phyloP scores from a whole-genome alignment of 78 protist genomes.

The Protostelium mycophagum region DNA sequence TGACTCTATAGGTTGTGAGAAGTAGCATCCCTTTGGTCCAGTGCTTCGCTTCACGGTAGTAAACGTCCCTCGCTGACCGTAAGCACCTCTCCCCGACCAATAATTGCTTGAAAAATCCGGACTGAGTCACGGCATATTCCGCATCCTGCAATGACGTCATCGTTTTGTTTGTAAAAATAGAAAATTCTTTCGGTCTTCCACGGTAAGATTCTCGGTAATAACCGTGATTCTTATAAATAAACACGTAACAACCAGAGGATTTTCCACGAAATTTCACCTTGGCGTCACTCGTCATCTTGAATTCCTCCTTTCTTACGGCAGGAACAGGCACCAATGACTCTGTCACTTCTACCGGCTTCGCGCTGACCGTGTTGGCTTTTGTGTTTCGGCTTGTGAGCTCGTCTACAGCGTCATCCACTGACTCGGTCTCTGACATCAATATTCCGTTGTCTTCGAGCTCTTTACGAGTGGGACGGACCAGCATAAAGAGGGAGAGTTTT shows the following conservation, averaged over 20 bases:
- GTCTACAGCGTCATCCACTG: background rate
- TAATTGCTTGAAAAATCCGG: background rate
- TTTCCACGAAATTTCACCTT: too few relatives aligned
- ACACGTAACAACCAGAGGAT: too few relatives aligned
- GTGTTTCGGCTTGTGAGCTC: background rate
- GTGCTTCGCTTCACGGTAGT: background rate
- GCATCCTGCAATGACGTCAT: background rate
- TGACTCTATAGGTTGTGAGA: background rate
- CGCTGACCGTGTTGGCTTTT: background rate
- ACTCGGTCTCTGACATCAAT: background rate
- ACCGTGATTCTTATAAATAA: background rate
- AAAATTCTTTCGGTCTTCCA: too few relatives aligned
- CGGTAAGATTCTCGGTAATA: too few relatives aligned
- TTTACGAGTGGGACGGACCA: background rate
- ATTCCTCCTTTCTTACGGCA: background rate
- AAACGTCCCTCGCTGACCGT: background rate
- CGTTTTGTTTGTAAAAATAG: too few relatives aligned
- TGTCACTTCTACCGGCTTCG: too few relatives aligned
- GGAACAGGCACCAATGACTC: too few relatives aligned
- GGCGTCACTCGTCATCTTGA: background rate
- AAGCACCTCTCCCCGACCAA: background rate
- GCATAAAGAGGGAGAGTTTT: background rate
- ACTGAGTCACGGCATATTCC: background rate
- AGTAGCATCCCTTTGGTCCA: background rate
- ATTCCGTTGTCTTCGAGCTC: background rate